phyloP scores from a whole-genome alignment of 805 yeast genomes.

The Zygosaccharomyces rouxii region DNA sequence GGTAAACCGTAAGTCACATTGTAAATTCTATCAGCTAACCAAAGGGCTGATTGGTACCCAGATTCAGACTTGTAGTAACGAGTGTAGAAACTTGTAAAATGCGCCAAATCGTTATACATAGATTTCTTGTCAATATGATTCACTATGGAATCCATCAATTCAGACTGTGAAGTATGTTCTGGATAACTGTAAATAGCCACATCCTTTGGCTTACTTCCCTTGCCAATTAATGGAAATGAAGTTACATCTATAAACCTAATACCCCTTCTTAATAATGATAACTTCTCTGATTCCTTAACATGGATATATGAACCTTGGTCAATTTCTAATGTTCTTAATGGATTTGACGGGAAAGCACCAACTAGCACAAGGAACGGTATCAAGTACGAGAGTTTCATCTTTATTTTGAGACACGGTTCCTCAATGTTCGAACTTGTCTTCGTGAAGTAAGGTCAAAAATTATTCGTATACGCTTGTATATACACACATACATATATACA shows the following conservation, averaged over 20 bases:
- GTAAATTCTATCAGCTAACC: slow-evolving; percentile 54
- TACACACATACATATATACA: not conserved
- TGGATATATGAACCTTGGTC: slow-evolving; percentile 22
- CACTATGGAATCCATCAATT: slow-evolving; percentile 41
- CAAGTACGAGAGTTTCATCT: not conserved
- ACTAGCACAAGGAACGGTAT: not conserved
- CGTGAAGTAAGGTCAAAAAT: not conserved
- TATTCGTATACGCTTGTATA: not conserved
- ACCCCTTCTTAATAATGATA: slow-evolving; percentile 44
- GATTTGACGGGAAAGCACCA: slow-evolving; percentile 11
- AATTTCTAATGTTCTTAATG: slow-evolving; percentile 25
- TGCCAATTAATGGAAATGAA: slow-evolving; percentile 21
- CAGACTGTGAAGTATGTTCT: slow-evolving; percentile 32
- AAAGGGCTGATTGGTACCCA: slow-evolving; percentile 68
- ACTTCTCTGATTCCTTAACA: slow-evolving; percentile 42
- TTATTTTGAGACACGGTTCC: not conserved
- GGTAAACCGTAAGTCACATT: slow-evolving; percentile 26
- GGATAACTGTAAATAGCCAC: slow-evolving; percentile 50
- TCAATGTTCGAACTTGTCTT: not conserved
- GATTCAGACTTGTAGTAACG: slow-evolving; percentile 68
- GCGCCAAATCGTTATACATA: slow-evolving; percentile 52
- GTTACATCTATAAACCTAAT: slow-evolving; percentile 64
- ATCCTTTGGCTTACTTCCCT: slow-evolving; percentile 10
- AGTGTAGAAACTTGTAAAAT: slow-evolving; percentile 65
- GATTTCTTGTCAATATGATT: slow-evolving; percentile 42